phyloP scores from a whole-genome alignment of 352 stramenopile genomes.

The Paralagenidium karlingii region DNA sequence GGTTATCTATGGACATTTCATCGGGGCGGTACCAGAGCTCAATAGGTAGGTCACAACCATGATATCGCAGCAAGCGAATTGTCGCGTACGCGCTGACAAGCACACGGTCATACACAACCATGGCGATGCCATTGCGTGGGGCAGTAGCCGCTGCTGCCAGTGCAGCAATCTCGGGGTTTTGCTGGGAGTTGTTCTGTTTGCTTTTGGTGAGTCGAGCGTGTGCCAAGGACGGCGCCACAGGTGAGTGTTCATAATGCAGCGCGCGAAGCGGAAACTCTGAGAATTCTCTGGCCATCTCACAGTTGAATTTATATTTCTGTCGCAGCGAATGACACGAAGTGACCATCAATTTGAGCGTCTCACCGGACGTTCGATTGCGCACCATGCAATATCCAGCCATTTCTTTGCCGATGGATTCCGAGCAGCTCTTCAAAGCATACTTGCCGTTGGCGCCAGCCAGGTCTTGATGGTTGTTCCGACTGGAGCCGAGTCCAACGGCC shows the following conservation, averaged over 20 bases:
- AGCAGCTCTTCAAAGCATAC: conserved; percentile 15
- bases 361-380: conserved; percentile 66
- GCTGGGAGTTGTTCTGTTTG: no score
- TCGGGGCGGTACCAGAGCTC: conserved; percentile 80
- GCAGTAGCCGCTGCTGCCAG: conserved; percentile 22
- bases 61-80: conserved; percentile 61
- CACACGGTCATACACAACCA: conserved; percentile 80
- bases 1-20: conserved; percentile 76
- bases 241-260: conserved; percentile 48
- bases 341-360: conserved; percentile 74
- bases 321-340: conserved; percentile 59
- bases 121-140: conserved; percentile 59
- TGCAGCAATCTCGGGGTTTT: background rate
- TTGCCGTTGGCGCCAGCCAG: no score
- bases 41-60: conserved; percentile 62
- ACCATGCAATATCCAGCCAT: conserved; percentile 80
- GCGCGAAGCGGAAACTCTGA: conserved; percentile 73
- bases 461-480: no score
- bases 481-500: background rate
- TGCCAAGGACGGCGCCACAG: conserved; percentile 56
- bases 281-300: conserved; percentile 67
- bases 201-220: no score
- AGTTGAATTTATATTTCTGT: conserved; percentile 61
- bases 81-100: conserved; percentile 64
- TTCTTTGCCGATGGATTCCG: conserved; percentile 44